Base-by-base conservation (phyloP, 1,139 yeast species). In the Geotrichum phurueaensis region DNA sequence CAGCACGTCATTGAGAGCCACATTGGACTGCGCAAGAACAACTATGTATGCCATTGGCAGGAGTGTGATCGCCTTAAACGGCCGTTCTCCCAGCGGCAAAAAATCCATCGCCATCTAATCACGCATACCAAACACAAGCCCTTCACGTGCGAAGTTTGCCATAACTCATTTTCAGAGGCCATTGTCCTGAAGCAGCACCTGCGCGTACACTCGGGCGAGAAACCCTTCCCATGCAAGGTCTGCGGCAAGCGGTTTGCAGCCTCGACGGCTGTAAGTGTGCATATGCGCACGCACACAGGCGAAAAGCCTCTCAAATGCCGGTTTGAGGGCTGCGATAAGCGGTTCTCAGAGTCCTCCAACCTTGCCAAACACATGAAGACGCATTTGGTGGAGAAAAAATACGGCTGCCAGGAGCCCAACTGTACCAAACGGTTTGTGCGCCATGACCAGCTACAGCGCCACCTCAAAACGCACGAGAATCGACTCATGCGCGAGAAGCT, bases 261-360 rank as follows among this genome's bases (percentile, higher is more conserved):
- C 2, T 75, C 81, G 29, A 78, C 84, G 12, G 83, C 85, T 9
- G 69, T 83, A 39, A 77, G 81, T n/a, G 83, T 83, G 9, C 99
- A 94, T 75, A 71, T 82, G 97, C n/a, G n/a, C n/a, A n/a, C n/a
- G n/a, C n/a, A n/a, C n/a, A n/a, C n/a, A n/a, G n/a, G n/a, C n/a
- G n/a, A 88, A 64, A 89, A 89, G 71, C 98, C 98, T 1, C 78
- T 91, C 65, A 76, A 74, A 51, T 94, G 99, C 73, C 85, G 85
- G 65, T 81, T 82, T 76, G 88, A 87, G 0, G 87, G 89, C 0
- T 94, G 99, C 71, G 86, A 84, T 27, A 90, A 89, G 72, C 76
- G 90, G 59, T 94, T 94, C 70, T 86, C 94, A 63, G 98, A 92
- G 71, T 85, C 94, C 53, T 87, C 96, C 18, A 92, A 94, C 70